Base-by-base conservation (phyloP, 1,139 yeast genomes). In the Pneumocystis jirovecii region DNA sequence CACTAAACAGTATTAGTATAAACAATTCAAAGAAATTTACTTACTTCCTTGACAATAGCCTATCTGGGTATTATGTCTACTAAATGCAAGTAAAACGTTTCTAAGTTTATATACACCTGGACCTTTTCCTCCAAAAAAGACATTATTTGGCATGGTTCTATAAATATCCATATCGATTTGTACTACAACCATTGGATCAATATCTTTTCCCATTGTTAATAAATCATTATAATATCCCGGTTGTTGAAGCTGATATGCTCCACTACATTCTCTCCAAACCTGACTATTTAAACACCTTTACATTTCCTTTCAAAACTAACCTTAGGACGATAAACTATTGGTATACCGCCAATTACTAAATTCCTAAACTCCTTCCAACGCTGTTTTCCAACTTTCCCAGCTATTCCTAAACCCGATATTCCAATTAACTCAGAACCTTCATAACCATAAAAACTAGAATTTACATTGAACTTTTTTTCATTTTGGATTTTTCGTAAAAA, bases 41-140 rank as follows among this genome's bases (percentile, higher is more conserved):
- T n/a, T 65, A 67, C 69, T 83, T 0, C 87, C 87, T 70, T 83
- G 87, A 65, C 83, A 81, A 70, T 83, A 83, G 0, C 87, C 86
- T 61, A 83, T 76, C 0, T 76, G 76, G 0, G 83, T 80, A 66
- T 79, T 78, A 68, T 80, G 78, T 7, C 80, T 76, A n/a, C 81
- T 80, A 70, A 80, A 83, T 0, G 86, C 85, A 62, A 80, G 78
- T 61, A 83, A 74, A 1, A 83, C 80, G 17, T 82, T 74, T 61
- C 82, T 76, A 50, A 83, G 72, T 66, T 80, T 81, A 63, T 74
- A 76, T 60, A 80, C 79, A 31, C 84, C 84, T 0, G 85, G 84
- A 0, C 86, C 86, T 12, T 82, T 81, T 60, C 81, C 80, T 6
- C 79, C 76, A 74, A 83, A 83, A 71, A 80, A 82, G 15, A 80